Base-by-base conservation (phyloP, 75 land plant species). In the Adiantum capillusveneris region DNA sequence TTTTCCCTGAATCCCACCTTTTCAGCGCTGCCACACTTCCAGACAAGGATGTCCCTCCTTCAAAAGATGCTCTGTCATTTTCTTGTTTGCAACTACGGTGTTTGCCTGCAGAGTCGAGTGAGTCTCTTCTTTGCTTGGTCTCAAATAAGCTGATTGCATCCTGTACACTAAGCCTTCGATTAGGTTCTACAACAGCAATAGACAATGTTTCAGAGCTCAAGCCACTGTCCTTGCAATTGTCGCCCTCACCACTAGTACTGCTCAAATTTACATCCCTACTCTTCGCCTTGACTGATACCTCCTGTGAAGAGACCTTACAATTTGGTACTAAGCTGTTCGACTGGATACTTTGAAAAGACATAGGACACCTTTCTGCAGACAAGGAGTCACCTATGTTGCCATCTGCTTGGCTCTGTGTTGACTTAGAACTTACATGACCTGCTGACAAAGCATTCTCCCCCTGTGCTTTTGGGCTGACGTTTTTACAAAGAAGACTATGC, bases 141-240 rank as follows among this genome's bases (percentile, higher is more conserved):
- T 87, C 91, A 68, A 87, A 87, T 36, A 87, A 75, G 68, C 46
- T 78, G 11, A 87, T 81, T 44, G 87, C 84, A 78, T 84, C 91
- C 62, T 87, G 81, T 53, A 87, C 91, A 62, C 82, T 78, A 60
- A 87, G 71, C 43, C 81, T 80, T 24, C 61, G 71, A 0, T 70
- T 20, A 22, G 68, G 81, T 46, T 57, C 82, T 9, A 34, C 37
- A 34, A 9, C 37, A 34, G 37, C 9, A 9, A 5, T 9, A 34
- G 37, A 34, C n/a, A n/a, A n/a, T n/a, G n/a, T n/a, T n/a, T n/a
- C n/a, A 34, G 7, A 34, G 9, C 9, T 9, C 3, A 34, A 34
- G 37, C 37, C 37, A 3, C 37, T 3, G 37, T 70, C 54, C 14
- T 20, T 27, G 20, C 36, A 62, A 51, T 66, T 22, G 1, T 25